phyloP scores from a whole-genome alignment of 2,329 filamentous ascomycete genomes.

The Diaporthe longicolla region DNA sequence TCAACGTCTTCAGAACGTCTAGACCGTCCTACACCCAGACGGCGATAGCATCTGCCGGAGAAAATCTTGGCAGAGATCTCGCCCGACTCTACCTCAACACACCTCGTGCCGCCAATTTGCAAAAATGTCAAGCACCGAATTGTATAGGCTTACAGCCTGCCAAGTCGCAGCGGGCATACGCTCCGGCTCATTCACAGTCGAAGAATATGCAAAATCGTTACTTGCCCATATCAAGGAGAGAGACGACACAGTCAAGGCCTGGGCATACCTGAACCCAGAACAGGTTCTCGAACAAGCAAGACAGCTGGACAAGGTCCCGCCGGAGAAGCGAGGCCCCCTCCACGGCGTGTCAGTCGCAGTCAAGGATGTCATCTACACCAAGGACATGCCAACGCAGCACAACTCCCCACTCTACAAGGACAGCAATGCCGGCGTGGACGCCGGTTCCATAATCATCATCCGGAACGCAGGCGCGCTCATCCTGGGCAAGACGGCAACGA shows the following conservation, averaged over 20 bases:
- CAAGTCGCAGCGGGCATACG: constrained; percentile 56
- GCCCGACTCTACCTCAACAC: neutral
- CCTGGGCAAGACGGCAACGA: constrained; percentile 72
- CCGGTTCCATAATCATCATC: constrained; percentile 65
- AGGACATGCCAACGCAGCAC: constrained; percentile 71
- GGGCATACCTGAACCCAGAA: constrained; percentile 62
- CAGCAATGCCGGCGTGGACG: constrained; percentile 63
- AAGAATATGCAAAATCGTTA: constrained; percentile 63
- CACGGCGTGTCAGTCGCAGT: constrained; percentile 72
- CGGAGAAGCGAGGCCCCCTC: constrained; percentile 64
- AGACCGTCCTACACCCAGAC: neutral
- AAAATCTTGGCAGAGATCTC: neutral
- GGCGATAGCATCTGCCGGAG: neutral
- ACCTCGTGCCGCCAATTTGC: neutral
- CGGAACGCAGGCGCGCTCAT: constrained; percentile 70
- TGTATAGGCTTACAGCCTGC: constrained; percentile 56
- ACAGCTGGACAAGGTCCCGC: constrained; percentile 63
- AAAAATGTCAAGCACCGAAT: constrained; percentile 15
- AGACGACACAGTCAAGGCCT: constrained; percentile 63
- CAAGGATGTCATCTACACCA: constrained; percentile 73
- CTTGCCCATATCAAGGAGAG: constrained; percentile 60
- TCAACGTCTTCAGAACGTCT: neutral
- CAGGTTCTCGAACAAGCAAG: constrained; percentile 65
- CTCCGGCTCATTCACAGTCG: constrained; percentile 60
- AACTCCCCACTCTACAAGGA: constrained; percentile 68